phyloP scores from a whole-genome alignment of 257 asterid species.

The Ilex aquifolium region DNA sequence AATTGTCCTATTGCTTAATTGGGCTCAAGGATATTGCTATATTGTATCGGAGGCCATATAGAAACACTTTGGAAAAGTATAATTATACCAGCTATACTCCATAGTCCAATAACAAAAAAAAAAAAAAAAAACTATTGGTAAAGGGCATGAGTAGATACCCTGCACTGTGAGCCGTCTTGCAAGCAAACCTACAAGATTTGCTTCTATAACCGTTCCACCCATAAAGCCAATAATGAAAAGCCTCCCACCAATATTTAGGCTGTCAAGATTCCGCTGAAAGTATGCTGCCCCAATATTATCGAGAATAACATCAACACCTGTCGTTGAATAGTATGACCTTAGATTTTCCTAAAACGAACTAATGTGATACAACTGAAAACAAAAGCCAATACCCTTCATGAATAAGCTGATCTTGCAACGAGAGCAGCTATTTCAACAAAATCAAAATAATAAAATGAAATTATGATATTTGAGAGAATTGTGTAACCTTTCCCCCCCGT shows the following conservation, averaged over 20 bases:
- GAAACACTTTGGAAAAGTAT: too few species aligned
- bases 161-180: constrained; percentile 80
- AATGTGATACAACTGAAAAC: background rate
- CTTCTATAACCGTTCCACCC: constrained; percentile 72
- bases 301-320: constrained; percentile 92
- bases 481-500: constrained; percentile 78
- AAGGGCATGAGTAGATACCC: constrained; percentile 34
- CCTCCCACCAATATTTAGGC: constrained; percentile 75
- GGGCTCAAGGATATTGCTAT: too few species aligned
- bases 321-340: constrained; percentile 7
- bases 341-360: constrained; percentile 1
- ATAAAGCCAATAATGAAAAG: constrained; percentile 87
- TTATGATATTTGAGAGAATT: background rate
- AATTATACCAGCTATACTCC: background rate
- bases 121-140: background rate
- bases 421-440: background rate
- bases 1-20: too few species aligned
- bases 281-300: constrained; percentile 80
- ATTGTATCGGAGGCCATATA: too few species aligned
- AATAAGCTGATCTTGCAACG: too few species aligned
- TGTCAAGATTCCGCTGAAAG: constrained; percentile 65
- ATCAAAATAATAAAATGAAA: background rate
- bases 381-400: background rate
- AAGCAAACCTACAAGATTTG: constrained; percentile 59
- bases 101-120: background rate